These are phyloP conservation scores for Elsinoe arachidis DNA, from an alignment of 2,329 filamentous ascomycete genomes.

Conservation along the genomic window DNA sequence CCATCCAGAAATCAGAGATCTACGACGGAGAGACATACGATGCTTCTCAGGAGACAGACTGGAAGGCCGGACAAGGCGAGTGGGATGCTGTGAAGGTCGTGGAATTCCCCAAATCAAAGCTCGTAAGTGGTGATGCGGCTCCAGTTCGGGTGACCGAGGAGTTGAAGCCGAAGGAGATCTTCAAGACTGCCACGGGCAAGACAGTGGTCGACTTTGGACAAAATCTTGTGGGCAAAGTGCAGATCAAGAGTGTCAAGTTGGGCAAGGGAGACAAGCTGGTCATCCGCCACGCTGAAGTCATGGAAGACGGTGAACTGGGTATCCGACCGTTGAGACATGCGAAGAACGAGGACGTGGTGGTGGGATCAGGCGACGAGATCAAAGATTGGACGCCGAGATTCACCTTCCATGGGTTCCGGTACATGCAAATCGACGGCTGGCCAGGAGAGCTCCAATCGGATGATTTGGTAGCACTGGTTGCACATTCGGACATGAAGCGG, in stretches of 20 bases:
- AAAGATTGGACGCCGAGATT: conserved; percentile 40
- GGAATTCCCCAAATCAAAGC: conserved; percentile 25
- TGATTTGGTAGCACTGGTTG: conserved; percentile 32
- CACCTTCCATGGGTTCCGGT: conserved; percentile 48
- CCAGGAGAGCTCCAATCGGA: conserved; percentile 21
- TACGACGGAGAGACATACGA: conserved; percentile 49
- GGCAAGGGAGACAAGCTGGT: conserved; percentile 35
- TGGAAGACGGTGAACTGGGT: conserved; percentile 40
- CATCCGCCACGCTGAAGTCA: conserved; percentile 47
- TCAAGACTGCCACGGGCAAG: conserved; percentile 36
- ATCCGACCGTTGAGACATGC: conserved; percentile 38
- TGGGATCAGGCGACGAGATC: conserved; percentile 24
- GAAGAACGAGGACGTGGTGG: conserved; percentile 35
- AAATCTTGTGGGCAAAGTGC: conserved; percentile 47
- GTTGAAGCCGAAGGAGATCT: conserved; percentile 23
- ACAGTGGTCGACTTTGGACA: conserved; percentile 50
- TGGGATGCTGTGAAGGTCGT: conserved; percentile 29
- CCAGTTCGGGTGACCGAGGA: conserved; percentile 35
- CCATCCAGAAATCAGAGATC: conserved; percentile 35
- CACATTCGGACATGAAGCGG: conserved; percentile 46
- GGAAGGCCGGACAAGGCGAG: conserved; percentile 14
- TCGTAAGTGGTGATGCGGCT: conserved; percentile 37
- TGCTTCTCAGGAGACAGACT: conserved; percentile 25
- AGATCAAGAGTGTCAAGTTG: conserved; percentile 30
- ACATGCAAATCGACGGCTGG: conserved; percentile 43